These are phyloP conservation scores for Lichtheimia corymbifera DNA, from an alignment of 371 early-diverging fungal species.

Conservation along the genomic window DNA sequence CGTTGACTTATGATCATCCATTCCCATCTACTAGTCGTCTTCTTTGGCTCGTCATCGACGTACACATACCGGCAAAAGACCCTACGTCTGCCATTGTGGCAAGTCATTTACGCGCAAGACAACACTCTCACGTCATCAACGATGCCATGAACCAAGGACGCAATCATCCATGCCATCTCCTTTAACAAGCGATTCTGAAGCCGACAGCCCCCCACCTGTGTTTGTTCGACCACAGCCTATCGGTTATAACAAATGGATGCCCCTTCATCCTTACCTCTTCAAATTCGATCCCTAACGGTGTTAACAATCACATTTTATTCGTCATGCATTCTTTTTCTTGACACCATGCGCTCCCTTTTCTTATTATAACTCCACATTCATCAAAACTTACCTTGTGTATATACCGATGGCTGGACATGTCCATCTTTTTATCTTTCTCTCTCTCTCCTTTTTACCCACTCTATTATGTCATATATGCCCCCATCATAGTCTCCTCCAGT, in stretches of 20 bases:
- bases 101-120: conserved; percentile 70
- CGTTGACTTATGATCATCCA: background rate
- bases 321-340: too few relatives aligned
- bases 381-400: too few relatives aligned
- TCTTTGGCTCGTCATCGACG: conserved; percentile 48
- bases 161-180: conserved; percentile 6
- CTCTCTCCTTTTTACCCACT: too few relatives aligned
- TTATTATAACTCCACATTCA: too few relatives aligned
- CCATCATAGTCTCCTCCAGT: too few relatives aligned
- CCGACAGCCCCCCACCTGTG: conserved; percentile 1
- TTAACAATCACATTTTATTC: background rate
- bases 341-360: too few relatives aligned
- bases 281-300: conserved; percentile 1
- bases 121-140: conserved; percentile 65
- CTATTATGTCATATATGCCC: too few relatives aligned
- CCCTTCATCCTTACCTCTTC: conserved; percentile 5
- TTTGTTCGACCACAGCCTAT: conserved; percentile 11
- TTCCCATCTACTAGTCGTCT: conserved; percentile 45
- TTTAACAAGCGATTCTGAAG: conserved; percentile 1
- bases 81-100: conserved; percentile 52
- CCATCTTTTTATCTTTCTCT: too few relatives aligned
- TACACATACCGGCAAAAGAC: conserved; percentile 49
- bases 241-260: conserved; percentile 2
- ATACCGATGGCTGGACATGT: too few relatives aligned
- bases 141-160: conserved; percentile 17